Conservation (phyloP, 2,329 filamentous ascomycete genomes). For the Stagonosporopsis tanaceti region DNA sequence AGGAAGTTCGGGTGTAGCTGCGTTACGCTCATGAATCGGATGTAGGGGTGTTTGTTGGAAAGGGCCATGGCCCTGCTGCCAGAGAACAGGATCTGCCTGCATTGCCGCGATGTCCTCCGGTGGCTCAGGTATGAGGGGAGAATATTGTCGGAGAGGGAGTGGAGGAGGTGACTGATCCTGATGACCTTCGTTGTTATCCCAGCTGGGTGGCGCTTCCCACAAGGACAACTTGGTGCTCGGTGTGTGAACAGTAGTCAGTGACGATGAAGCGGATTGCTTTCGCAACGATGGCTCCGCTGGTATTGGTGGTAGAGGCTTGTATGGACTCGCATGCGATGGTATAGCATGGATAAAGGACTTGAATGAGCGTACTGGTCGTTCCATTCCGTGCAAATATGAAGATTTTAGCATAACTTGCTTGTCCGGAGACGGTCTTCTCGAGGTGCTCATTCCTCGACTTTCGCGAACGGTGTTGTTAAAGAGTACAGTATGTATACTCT, state of each 20-base stretch:
- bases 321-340: conserved; percentile 26
- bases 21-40: conserved; percentile 30
- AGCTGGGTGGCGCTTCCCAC: conserved; percentile 42
- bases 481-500: conserved; percentile 9
- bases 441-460: conserved; percentile 34
- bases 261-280: conserved; percentile 7
- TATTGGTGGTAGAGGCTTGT: conserved; percentile 38
- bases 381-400: conserved; percentile 44
- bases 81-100: conserved; percentile 21
- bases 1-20: conserved; percentile 20
- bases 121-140: conserved; percentile 42
- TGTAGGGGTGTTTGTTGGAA: conserved; percentile 25
- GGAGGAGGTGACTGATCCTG: background rate
- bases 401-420: conserved; percentile 33
- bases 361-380: conserved; percentile 43
- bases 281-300: conserved; percentile 20
- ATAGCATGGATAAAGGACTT: conserved; percentile 39
- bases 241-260: conserved; percentile 4
- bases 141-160: conserved; percentile 23
- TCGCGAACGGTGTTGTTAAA: conserved; percentile 27
- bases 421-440: conserved; percentile 34
- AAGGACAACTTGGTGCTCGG: conserved; percentile 17
- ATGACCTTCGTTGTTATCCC: conserved; percentile 24
- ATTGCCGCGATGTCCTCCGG: conserved; percentile 30
- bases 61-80: conserved; percentile 10